These are phyloP conservation scores for Russula compacta DNA, from an alignment of 768 basidiomycete species.

Conservation along the genomic window DNA sequence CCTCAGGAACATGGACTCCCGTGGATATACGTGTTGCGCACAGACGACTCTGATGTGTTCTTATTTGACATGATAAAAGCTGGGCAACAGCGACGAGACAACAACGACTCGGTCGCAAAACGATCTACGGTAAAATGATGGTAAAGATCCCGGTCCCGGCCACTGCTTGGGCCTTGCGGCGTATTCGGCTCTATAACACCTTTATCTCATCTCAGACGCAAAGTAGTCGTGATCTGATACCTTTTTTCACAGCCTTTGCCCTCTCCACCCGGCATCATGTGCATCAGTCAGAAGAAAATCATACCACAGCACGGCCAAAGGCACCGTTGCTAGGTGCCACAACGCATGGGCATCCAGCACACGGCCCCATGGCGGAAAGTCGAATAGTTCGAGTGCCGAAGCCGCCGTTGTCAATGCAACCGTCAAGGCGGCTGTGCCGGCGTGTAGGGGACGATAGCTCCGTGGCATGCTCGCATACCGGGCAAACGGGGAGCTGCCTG, in stretches of 20 bases:
- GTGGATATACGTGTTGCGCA: not conserved
- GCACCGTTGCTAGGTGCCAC: conserved; percentile 85
- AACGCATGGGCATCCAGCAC: conserved; percentile 84
- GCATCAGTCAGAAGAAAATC: conserved; percentile 72
- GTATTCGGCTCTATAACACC: too few species aligned
- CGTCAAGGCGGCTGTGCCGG: conserved; percentile 46
- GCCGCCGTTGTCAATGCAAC: conserved; percentile 65
- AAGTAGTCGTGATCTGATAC: not conserved
- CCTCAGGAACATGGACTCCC: not conserved
- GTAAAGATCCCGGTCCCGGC: too few species aligned
- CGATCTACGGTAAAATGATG: not conserved
- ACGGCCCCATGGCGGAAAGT: conserved; percentile 76
- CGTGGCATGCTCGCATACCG: conserved; percentile 49
- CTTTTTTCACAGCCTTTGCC: conserved; percentile 25
- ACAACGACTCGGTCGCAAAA: not conserved
- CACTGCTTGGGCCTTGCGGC: too few species aligned
- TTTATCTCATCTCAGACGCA: not conserved
- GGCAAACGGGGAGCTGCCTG: conserved; percentile 34
- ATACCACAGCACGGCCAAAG: conserved; percentile 77
- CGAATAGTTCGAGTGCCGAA: conserved; percentile 77
- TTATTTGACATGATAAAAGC: not conserved
- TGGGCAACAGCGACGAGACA: not conserved
- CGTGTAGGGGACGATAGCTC: conserved; percentile 50
- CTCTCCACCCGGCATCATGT: conserved; percentile 58
- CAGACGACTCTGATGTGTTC: not conserved